These are phyloP conservation scores for Thelonectria discophora DNA, from an alignment of 2,329 filamentous ascomycete species.

Conservation along the genomic window DNA sequence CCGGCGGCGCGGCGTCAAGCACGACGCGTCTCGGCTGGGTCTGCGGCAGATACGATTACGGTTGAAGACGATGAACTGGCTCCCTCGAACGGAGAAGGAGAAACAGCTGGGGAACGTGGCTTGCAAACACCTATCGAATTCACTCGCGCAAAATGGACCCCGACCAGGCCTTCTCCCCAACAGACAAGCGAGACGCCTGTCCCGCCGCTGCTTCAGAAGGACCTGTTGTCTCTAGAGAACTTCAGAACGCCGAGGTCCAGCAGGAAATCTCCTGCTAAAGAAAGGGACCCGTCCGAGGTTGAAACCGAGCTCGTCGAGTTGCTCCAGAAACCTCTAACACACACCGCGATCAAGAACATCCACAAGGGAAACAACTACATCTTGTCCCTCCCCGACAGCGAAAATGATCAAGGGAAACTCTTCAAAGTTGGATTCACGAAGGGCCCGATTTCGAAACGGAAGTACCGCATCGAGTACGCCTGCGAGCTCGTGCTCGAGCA, in stretches of 20 bases:
- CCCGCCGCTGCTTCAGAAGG: background rate
- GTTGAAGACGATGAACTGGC: background rate
- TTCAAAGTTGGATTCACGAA: constrained; percentile 5
- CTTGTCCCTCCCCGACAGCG: background rate
- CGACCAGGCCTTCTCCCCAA: background rate
- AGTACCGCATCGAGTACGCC: background rate
- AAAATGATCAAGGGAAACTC: background rate
- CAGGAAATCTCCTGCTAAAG: background rate
- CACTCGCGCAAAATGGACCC: background rate
- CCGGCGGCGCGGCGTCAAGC: background rate
- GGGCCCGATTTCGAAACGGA: background rate
- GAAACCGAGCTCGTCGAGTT: background rate
- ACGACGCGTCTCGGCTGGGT: background rate
- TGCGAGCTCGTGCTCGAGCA: background rate
- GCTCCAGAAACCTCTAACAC: background rate
- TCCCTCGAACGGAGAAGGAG: background rate
- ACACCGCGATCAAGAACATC: background rate
- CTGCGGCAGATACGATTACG: background rate
- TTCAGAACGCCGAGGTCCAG: background rate
- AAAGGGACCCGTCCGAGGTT: background rate
- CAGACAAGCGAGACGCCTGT: background rate
- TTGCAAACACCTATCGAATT: background rate
- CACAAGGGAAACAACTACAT: constrained; percentile 6
- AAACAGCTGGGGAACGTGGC: too few relatives aligned
- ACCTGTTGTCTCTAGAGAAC: background rate